Evolutionary conservation across 805 yeast genomes (phyloP).

Genomic region (Yarrowia sp.): DNA sequence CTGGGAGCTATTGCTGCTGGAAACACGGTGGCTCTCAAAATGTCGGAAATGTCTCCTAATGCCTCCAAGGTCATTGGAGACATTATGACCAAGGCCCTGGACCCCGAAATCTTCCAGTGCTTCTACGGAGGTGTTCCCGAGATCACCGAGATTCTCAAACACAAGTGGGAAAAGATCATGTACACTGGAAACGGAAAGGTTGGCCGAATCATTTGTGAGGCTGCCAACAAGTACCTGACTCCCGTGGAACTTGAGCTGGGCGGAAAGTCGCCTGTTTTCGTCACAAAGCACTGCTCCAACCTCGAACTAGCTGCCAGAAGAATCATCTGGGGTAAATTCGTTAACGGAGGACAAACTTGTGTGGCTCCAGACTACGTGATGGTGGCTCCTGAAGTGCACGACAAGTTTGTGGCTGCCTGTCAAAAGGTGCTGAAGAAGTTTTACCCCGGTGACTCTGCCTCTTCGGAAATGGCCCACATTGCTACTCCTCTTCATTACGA

Average conservation of each 20-base stretch:
- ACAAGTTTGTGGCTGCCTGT: conserved; percentile 46
- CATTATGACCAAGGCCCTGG: conserved; percentile 53
- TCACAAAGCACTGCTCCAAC: neutral
- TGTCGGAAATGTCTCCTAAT: conserved; percentile 65
- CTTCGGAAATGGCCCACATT: conserved; percentile 53
- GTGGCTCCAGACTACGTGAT: conserved; percentile 81
- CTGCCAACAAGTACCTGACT: conserved; percentile 78
- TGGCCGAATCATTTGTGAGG: conserved; percentile 70
- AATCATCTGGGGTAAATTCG: conserved; percentile 70
- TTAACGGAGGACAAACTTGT: conserved; percentile 90
- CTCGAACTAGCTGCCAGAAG: conserved; percentile 50
- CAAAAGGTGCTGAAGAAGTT: conserved; percentile 44
- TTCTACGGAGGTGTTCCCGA: conserved; percentile 73
- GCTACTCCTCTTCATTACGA: conserved; percentile 53
- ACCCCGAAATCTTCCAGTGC: conserved; percentile 53
- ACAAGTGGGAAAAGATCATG: conserved; percentile 74
- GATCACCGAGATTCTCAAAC: conserved; percentile 56
- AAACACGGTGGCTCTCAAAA: conserved; percentile 70
- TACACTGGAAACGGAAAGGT: conserved; percentile 79
- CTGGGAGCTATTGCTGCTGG: conserved; percentile 82
- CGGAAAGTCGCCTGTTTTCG: conserved; percentile 83
- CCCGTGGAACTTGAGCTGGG: conserved; percentile 83
- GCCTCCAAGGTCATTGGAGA: conserved; percentile 54
- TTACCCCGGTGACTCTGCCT: conserved; percentile 32
- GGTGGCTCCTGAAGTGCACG: conserved; percentile 57